Base-by-base conservation (phyloP, 1,284 basidiomycete species). In the Agaricales sp. region DNA sequence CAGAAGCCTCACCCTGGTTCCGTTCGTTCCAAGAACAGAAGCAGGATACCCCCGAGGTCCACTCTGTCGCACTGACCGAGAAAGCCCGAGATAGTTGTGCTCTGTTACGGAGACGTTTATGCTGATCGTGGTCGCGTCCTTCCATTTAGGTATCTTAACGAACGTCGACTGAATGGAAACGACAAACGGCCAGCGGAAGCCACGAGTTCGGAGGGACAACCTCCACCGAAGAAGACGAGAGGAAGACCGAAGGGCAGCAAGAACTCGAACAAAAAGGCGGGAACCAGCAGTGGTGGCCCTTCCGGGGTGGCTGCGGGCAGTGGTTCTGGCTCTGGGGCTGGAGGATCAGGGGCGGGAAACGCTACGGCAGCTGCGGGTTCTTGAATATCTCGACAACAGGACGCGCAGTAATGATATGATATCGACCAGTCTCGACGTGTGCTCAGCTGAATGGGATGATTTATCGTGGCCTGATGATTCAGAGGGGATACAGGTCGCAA, bases 131-230 rank as follows among this genome's bases (percentile, higher is more conserved):
- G n/a, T n/a, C n/a, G n/a, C n/a, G n/a, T n/a, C n/a, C n/a, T n/a
- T n/a, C n/a, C 24, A 43, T 50, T 3, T 51, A 73, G 72, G 55
- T 74, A 73, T 55, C 62, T 75, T 24, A 69, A 65, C 43, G 69
- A 74, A 54, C 68, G 72, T 41, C 61, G 72, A 35, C 55, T 71
- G 23, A 63, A 62, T 52, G 65, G 68, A 16, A 66, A 63, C 52
- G 47, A 48, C 26, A 11, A 19, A 37, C 35, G 39, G 39, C 30
- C 30, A 13, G 20, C 19, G 37, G 61, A 65, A 41, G 48, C 55
- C 19, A 3, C 47, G 16, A 41, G 14, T 48, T 50, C n/a, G 18
- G 24, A 30, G 47, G 21, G 24, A 19, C 46, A 46, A 14, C 43
- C 21, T 6, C 22, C 30, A 39, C 48, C 47, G 53, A 56, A 52